phyloP scores from a whole-genome alignment of 768 basidiomycete species.

The Megacollybia marginata region DNA sequence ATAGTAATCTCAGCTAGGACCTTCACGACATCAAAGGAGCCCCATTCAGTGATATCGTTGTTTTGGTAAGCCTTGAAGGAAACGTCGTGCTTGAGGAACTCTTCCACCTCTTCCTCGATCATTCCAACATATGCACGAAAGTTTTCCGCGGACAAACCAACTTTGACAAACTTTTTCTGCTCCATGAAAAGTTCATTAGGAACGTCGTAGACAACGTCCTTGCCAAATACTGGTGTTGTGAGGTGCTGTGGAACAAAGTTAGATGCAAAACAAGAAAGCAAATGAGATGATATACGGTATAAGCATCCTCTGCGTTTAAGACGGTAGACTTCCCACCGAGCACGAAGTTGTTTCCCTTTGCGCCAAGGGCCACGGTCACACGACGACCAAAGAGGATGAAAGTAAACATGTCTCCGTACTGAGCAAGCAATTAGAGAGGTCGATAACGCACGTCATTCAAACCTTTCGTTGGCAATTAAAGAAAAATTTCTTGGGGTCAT shows the following conservation, averaged over 20 bases:
- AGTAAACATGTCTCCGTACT: constrained; percentile 98
- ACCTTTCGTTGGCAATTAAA: constrained; percentile 75
- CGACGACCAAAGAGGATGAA: constrained; percentile 86
- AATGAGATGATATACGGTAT: constrained; percentile 52
- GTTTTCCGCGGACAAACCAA: constrained; percentile 89
- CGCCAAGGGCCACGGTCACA: constrained; percentile 85
- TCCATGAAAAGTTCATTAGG: constrained; percentile 98
- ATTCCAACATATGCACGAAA: constrained; percentile 78
- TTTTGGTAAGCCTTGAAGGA: constrained; percentile 55
- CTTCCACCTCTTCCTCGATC: constrained; percentile 69
- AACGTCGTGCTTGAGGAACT: constrained; percentile 62
- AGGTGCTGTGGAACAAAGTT: constrained; percentile 50
- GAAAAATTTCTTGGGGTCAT: constrained; percentile 89
- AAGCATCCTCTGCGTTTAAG: constrained; percentile 94
- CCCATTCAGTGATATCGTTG: constrained; percentile 72
- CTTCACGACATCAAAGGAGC: constrained; percentile 64
- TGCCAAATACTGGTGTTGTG: constrained; percentile 93
- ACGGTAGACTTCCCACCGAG: constrained; percentile 90
- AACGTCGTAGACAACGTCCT: constrained; percentile 95
- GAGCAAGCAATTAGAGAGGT: background rate
- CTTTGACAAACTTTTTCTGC: constrained; percentile 97
- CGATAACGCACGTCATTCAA: constrained; percentile 3
- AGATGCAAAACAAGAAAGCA: constrained; percentile 3
- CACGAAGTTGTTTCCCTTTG: constrained; percentile 90
- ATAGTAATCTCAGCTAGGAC: constrained; percentile 86